Conservation (phyloP, 2,329 filamentous ascomycete genomes). For the Monosporascus sp. region DNA sequence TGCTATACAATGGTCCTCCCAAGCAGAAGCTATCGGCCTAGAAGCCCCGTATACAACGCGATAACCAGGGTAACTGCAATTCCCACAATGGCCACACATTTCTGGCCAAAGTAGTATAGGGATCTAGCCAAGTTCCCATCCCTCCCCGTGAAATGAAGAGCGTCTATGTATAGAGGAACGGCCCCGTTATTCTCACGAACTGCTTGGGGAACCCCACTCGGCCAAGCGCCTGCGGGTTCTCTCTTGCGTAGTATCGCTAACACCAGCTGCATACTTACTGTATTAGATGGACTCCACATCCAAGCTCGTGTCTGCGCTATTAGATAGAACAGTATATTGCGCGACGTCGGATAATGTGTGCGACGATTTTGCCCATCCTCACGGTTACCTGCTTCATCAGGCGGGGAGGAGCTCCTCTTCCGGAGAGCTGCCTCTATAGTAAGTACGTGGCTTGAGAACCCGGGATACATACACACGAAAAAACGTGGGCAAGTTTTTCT, state of each 20-base stretch:
- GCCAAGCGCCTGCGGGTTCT: neutral
- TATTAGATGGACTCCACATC: neutral
- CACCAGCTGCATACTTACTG: neutral
- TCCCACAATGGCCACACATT: too few species aligned
- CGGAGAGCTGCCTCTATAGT: neutral
- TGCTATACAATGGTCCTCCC: too few species aligned
- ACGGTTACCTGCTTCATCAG: neutral
- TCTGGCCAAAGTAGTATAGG: too few species aligned
- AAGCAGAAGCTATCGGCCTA: too few species aligned
- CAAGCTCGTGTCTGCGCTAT: neutral
- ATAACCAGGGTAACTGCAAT: too few species aligned
- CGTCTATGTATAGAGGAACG: neutral
- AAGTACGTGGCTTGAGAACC: neutral
- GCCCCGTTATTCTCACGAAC: neutral
- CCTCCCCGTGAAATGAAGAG: neutral
- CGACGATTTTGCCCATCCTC: neutral
- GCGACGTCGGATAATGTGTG: neutral
- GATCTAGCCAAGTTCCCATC: too few species aligned
- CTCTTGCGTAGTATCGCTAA: neutral
- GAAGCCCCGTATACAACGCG: too few species aligned
- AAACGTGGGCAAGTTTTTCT: neutral
- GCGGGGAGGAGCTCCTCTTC: neutral
- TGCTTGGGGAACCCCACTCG: neutral
- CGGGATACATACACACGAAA: neutral
- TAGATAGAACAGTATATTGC: neutral